phyloP scores from a whole-genome alignment of 225 moss, liverwort and hornwort species.

The Neckera pumila region DNA sequence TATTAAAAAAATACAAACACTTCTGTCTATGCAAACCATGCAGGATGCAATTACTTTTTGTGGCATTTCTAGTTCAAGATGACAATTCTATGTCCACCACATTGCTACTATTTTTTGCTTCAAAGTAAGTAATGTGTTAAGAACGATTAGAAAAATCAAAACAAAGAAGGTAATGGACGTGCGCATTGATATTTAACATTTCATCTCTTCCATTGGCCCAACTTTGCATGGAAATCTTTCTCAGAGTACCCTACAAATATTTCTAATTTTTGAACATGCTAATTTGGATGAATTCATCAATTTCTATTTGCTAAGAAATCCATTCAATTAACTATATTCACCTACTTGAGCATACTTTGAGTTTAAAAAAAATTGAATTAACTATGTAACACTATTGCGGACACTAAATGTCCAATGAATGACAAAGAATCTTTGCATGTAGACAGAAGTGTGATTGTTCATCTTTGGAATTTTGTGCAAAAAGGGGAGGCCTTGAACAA shows the following conservation, averaged over 20 bases:
- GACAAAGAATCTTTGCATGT: too few relatives aligned
- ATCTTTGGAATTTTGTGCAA: too few relatives aligned
- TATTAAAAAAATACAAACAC: not conserved
- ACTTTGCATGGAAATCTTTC: not conserved
- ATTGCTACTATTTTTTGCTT: not conserved
- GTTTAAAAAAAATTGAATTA: too few relatives aligned
- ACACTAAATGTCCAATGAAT: too few relatives aligned
- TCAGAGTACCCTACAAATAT: not conserved
- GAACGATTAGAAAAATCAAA: not conserved
- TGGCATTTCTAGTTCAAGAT: not conserved
- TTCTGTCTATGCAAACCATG: not conserved
- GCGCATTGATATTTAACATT: not conserved
- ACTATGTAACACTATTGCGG: too few relatives aligned
- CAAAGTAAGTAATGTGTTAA: not conserved
- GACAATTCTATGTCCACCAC: not conserved
- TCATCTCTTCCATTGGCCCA: not conserved
- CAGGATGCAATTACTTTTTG: not conserved
- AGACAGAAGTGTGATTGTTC: too few relatives aligned
- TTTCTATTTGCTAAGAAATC: not conserved
- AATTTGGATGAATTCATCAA: not conserved
- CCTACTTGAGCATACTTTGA: not conserved
- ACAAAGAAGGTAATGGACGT: not conserved
- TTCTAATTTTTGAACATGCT: fast-evolving
- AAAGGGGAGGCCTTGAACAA: too few relatives aligned
- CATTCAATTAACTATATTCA: not conserved